Evolutionary conservation across 805 yeast genomes (phyloP).

Genomic region (Kurtzmaniella fragi): DNA sequence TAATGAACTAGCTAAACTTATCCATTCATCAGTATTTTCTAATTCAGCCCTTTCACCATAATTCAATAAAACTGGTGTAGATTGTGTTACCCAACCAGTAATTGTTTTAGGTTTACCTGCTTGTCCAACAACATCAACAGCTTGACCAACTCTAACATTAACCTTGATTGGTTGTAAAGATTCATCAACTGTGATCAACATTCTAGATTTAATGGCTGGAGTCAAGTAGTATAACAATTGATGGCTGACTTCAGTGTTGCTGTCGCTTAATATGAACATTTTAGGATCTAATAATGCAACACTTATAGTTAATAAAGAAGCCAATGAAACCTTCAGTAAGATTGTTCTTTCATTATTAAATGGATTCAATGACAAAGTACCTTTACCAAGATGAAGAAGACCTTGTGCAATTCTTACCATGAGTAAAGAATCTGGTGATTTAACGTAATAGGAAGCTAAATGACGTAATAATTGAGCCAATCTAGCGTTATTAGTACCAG

Average conservation of each 20-base stretch:
- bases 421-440: slow-evolving; percentile 85
- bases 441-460: slow-evolving; percentile 86
- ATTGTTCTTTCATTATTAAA: slow-evolving; percentile 86
- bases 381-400: slow-evolving; percentile 90
- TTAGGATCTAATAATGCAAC: slow-evolving; percentile 84
- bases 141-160: slow-evolving; percentile 97
- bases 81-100: slow-evolving; percentile 99
- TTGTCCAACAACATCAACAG: slow-evolving; percentile 97
- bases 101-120: slow-evolving; percentile 99
- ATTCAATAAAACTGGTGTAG: slow-evolving; percentile 91
- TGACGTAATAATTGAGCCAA: slow-evolving; percentile 93
- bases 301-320: slow-evolving; percentile 79
- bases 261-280: slow-evolving; percentile 68
- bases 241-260: slow-evolving; percentile 48
- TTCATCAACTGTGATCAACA: slow-evolving; percentile 89
- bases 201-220: slow-evolving; percentile 87
- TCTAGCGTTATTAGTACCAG: slow-evolving; percentile 98
- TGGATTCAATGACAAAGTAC: slow-evolving; percentile 85
- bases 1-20: slow-evolving; percentile 70
- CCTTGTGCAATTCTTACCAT: slow-evolving; percentile 96
- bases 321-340: slow-evolving; percentile 82
- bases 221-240: slow-evolving; percentile 80
- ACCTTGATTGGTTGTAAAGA: slow-evolving; percentile 88
- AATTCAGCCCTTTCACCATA: slow-evolving; percentile 96
- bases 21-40: slow-evolving; percentile 84